phyloP scores from a whole-genome alignment of 2,329 filamentous ascomycete genomes.

The Penicillium brevicompactum region DNA sequence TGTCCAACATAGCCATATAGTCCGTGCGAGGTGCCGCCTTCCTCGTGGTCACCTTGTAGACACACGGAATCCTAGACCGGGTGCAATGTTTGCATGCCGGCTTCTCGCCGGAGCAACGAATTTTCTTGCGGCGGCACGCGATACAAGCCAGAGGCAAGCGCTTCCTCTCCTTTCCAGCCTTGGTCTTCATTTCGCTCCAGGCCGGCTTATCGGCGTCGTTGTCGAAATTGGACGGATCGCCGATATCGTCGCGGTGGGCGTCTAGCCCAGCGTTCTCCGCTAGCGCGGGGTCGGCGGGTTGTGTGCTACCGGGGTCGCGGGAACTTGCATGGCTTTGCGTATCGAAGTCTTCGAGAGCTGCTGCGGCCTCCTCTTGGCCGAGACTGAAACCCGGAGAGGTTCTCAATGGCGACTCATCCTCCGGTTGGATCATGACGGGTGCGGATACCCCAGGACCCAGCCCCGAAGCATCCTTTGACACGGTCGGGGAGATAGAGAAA shows the following conservation, averaged over 20 bases:
- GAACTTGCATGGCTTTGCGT: constrained; percentile 39
- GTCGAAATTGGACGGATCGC: constrained; percentile 22
- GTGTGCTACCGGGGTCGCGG: constrained; percentile 35
- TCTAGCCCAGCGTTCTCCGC: constrained; percentile 23
- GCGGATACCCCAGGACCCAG: constrained; percentile 37
- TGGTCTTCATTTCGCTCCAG: constrained; percentile 84
- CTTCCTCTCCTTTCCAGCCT: constrained; percentile 94
- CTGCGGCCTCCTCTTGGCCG: constrained; percentile 28
- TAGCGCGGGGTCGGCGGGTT: constrained; percentile 24
- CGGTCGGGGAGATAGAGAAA: constrained; percentile 7
- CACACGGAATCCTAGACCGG: constrained; percentile 88
- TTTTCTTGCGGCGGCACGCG: constrained; percentile 94
- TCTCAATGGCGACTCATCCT: constrained; percentile 34
- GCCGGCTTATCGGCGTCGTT: constrained; percentile 62
- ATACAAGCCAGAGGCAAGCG: constrained; percentile 91
- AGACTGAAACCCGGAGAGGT: constrained; percentile 26
- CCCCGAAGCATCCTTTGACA: constrained; percentile 37
- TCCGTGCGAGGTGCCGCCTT: constrained; percentile 94
- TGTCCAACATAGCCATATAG: constrained; percentile 99
- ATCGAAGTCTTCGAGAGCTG: constrained; percentile 36
- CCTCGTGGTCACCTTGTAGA: constrained; percentile 94
- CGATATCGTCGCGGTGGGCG: constrained; percentile 23
- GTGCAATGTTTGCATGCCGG: constrained; percentile 96
- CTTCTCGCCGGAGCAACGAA: constrained; percentile 95
- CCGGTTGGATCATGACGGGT: constrained; percentile 42